phyloP scores from a whole-genome alignment of 2,329 filamentous ascomycete genomes.

The Cordyceps cicadae region DNA sequence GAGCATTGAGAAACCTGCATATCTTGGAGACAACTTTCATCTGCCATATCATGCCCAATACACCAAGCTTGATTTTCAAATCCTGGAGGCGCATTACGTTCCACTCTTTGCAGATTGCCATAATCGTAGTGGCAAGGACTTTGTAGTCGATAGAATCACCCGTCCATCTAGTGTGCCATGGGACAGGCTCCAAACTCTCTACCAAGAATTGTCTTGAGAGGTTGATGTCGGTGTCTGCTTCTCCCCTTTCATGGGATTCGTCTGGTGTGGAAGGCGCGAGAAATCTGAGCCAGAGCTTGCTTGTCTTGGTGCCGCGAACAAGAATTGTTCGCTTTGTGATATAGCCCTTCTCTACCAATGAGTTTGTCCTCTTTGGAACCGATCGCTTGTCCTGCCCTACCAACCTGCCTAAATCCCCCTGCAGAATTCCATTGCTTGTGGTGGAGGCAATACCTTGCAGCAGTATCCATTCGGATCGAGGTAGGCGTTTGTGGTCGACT shows the following conservation, averaged over 20 bases:
- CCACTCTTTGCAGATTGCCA: slow-evolving; percentile 50
- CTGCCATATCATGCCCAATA: slow-evolving; percentile 46
- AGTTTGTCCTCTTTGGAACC: slow-evolving; percentile 52
- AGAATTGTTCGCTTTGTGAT: slow-evolving; percentile 53
- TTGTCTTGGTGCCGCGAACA: slow-evolving; percentile 51
- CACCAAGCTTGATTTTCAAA: slow-evolving; percentile 48
- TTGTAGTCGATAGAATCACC: slow-evolving; percentile 51
- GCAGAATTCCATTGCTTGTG: slow-evolving; percentile 47
- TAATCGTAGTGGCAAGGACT: slow-evolving; percentile 47
- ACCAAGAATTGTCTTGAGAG: slow-evolving; percentile 32
- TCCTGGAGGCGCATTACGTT: slow-evolving; percentile 50
- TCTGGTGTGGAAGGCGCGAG: slow-evolving; percentile 42
- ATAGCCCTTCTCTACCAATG: slow-evolving; percentile 51
- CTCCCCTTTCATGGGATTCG: slow-evolving; percentile 20
- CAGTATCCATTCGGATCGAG: slow-evolving; percentile 50
- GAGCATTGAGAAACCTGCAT: slow-evolving; percentile 47
- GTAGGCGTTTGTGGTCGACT: slow-evolving; percentile 49
- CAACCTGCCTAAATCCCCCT: slow-evolving; percentile 49
- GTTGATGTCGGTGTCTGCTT: slow-evolving; percentile 27
- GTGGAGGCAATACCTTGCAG: slow-evolving; percentile 50
- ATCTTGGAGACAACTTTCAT: slow-evolving; percentile 53
- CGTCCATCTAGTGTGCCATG: slow-evolving; percentile 49
- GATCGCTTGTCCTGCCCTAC: slow-evolving; percentile 57
- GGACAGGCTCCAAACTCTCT: slow-evolving; percentile 43
- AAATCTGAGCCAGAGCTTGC: slow-evolving; percentile 51